These are phyloP conservation scores for Sugiyamaella novakii DNA, from an alignment of 1,139 yeast genomes.

Conservation along the genomic window DNA sequence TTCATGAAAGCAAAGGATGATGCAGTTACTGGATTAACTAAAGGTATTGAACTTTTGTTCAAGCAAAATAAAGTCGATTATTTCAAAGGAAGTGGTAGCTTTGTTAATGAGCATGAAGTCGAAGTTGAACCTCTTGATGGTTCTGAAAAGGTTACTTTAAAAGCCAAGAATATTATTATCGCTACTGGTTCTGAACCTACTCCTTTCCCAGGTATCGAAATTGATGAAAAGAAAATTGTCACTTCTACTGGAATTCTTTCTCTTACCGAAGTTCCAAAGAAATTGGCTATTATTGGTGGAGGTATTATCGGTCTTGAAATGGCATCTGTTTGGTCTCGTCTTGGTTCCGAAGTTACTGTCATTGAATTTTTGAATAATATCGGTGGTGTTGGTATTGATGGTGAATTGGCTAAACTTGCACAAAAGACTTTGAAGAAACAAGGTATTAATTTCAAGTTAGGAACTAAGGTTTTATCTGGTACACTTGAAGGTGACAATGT, in stretches of 20 bases:
- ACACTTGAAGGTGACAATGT: conserved; percentile 92
- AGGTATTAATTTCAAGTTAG: conserved; percentile 90
- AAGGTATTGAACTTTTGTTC: conserved; percentile 92
- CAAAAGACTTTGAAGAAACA: conserved; percentile 92
- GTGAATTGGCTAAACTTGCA: conserved; percentile 85
- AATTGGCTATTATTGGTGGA: conserved; percentile 93
- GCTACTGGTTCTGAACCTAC: conserved; percentile 99
- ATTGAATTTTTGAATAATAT: conserved; percentile 87
- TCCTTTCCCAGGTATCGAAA: conserved; percentile 97
- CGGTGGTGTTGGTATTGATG: conserved; percentile 96
- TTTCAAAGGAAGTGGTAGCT: conserved; percentile 91
- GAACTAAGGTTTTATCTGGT: conserved; percentile 88
- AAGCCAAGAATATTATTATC: conserved; percentile 85
- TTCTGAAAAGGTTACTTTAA: conserved; percentile 62
- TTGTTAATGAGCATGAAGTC: conserved; percentile 76
- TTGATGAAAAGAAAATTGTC: conserved; percentile 97
- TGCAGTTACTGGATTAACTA: conserved; percentile 84
- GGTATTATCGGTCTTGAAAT: conserved; percentile 99
- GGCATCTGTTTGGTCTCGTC: conserved; percentile 97
- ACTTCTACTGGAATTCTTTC: conserved; percentile 91
- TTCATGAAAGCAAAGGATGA: conserved; percentile 93
- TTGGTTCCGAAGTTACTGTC: conserved; percentile 94
- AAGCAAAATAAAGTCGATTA: conserved; percentile 95
- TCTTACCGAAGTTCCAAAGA: conserved; percentile 87
- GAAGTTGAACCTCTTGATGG: conserved; percentile 89